These are phyloP conservation scores for Penicillium turbatum DNA, from an alignment of 495 filamentous ascomycete genomes.

Conservation along the genomic window DNA sequence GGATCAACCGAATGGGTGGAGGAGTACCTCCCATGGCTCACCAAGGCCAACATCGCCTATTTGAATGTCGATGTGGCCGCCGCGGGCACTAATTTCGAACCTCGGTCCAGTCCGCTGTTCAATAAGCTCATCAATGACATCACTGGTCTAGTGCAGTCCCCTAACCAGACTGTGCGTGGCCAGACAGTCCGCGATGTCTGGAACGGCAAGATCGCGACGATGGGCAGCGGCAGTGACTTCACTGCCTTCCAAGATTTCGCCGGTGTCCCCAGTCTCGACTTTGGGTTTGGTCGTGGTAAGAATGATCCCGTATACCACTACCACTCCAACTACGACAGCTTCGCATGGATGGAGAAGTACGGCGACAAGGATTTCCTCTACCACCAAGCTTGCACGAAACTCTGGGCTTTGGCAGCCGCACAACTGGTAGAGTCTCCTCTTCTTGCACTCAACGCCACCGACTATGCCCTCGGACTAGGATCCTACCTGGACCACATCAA, in stretches of 20 bases:
- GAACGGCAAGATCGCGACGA: slow-evolving; percentile 56
- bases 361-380: slow-evolving; percentile 60
- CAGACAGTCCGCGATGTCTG: slow-evolving; percentile 66
- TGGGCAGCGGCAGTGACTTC: slow-evolving; percentile 70
- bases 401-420: slow-evolving; percentile 51
- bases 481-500: slow-evolving; percentile 52
- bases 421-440: slow-evolving; percentile 46
- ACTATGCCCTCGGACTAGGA: slow-evolving; percentile 42
- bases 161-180: slow-evolving; percentile 61
- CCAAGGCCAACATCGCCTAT: slow-evolving; percentile 65
- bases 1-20: slow-evolving; percentile 75
- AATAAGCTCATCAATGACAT: slow-evolving; percentile 70
- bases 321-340: slow-evolving; percentile 74
- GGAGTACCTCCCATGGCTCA: slow-evolving; percentile 84
- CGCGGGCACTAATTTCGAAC: slow-evolving; percentile 44
- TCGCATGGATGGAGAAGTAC: slow-evolving; percentile 69
- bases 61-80: slow-evolving; percentile 67
- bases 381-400: slow-evolving; percentile 56
- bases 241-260: slow-evolving; percentile 72
- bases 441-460: slow-evolving; percentile 44
- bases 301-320: slow-evolving; percentile 65
- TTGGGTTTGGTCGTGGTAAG: slow-evolving; percentile 48
- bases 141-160: slow-evolving; percentile 66
- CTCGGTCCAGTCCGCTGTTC: slow-evolving; percentile 64
- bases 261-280: slow-evolving; percentile 61